Percentiles rank a stretch among this genome's conserved stretches.
phyloP scores from a whole-genome alignment of 805 yeast species.

The Teunomyces barrocoloradensis region DNA sequence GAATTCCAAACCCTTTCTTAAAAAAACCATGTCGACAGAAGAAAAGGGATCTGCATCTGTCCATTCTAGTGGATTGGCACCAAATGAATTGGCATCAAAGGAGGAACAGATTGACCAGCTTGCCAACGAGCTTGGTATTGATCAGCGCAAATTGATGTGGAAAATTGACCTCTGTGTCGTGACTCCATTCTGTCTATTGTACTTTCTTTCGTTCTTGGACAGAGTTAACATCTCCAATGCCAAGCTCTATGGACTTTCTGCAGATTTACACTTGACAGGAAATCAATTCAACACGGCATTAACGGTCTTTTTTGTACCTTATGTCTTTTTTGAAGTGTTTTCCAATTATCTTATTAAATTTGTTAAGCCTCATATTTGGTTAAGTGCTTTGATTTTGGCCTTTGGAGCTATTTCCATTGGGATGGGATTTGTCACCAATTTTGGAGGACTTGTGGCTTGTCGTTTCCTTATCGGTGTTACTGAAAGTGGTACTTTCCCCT shows the following conservation, averaged over 20 bases:
- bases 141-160: conserved; percentile 56
- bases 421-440: conserved; percentile 61
- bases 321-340: conserved; percentile 60
- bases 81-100: background rate
- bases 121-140: conserved; percentile 40
- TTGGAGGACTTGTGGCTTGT: conserved; percentile 57
- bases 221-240: conserved; percentile 84
- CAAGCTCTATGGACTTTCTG: conserved; percentile 63
- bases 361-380: conserved; percentile 64
- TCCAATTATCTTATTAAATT: conserved; percentile 61
- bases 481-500: conserved; percentile 74
- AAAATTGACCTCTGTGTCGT: conserved; percentile 68
- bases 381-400: conserved; percentile 53
- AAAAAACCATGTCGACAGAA: background rate
- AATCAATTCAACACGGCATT: conserved; percentile 63
- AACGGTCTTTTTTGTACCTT: conserved; percentile 71
- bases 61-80: background rate
- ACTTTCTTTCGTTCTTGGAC: conserved; percentile 75
- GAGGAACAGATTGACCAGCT: conserved; percentile 17
- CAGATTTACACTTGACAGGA: conserved; percentile 52
- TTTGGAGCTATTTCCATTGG: conserved; percentile 66
- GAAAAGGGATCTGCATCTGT: background rate
- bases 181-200: conserved; percentile 73
- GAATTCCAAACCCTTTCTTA: background rate
- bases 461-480: conserved; percentile 65